These are phyloP conservation scores for Penicillium silybi DNA, from an alignment of 495 filamentous ascomycete genomes.

Conservation along the genomic window DNA sequence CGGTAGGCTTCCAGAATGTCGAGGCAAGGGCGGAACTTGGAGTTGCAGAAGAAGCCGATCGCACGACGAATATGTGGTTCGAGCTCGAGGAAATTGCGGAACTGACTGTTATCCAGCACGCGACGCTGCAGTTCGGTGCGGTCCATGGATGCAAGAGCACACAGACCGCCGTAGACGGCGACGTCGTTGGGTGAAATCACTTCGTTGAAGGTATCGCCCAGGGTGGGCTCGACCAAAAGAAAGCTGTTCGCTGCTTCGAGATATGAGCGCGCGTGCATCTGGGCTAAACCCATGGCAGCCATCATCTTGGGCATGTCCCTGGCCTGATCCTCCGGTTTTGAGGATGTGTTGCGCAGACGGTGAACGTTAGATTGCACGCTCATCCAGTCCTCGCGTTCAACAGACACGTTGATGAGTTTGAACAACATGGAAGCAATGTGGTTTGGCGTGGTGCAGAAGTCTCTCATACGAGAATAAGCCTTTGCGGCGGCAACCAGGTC, in stretches of 20 bases:
- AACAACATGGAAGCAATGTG: slow-evolving; percentile 70
- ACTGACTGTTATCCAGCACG: slow-evolving; percentile 74
- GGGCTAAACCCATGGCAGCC: slow-evolving; percentile 65
- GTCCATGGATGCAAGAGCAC: slow-evolving; percentile 86
- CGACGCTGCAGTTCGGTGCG: slow-evolving; percentile 65
- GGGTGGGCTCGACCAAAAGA: slow-evolving; percentile 50
- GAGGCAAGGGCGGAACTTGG: slow-evolving; percentile 81
- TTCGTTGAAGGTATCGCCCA: slow-evolving; percentile 61
- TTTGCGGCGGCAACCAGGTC: slow-evolving; percentile 59
- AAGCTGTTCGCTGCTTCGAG: slow-evolving; percentile 71
- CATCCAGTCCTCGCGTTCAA: slow-evolving; percentile 67
- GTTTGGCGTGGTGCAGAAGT: slow-evolving; percentile 64
- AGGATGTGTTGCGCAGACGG: slow-evolving; percentile 55
- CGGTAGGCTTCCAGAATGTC: slow-evolving; percentile 75
- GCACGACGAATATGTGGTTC: slow-evolving; percentile 94
- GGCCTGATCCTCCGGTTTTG: slow-evolving; percentile 60
- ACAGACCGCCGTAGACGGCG: slow-evolving; percentile 85
- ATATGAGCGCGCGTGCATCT: slow-evolving; percentile 62
- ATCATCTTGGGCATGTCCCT: slow-evolving; percentile 64
- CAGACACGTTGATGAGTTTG: slow-evolving; percentile 60
- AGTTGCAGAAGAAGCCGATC: slow-evolving; percentile 79
- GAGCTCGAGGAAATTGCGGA: slow-evolving; percentile 84
- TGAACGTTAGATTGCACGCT: slow-evolving; percentile 61
- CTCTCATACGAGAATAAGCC: slow-evolving; percentile 69
- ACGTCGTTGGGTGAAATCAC: slow-evolving; percentile 82